These are phyloP conservation scores for Aspergillus ustus DNA, from an alignment of 2,329 filamentous ascomycete species.

Conservation along the genomic window DNA sequence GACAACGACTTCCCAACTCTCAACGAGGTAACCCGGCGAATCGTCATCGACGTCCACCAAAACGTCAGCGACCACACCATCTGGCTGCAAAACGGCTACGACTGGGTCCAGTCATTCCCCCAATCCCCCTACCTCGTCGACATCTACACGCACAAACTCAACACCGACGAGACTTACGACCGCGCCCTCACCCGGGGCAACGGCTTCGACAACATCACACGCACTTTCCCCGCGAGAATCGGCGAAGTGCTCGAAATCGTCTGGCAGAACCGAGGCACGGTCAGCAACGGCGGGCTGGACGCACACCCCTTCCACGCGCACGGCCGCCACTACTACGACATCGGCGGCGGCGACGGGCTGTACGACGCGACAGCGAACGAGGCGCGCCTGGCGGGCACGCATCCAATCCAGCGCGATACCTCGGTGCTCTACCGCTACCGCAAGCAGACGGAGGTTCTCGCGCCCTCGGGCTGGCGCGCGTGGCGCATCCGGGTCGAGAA, in stretches of 20 bases:
- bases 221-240: constrained; percentile 48
- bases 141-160: constrained; percentile 40
- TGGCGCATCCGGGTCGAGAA: constrained; percentile 62
- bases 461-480: constrained; percentile 61
- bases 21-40: constrained; percentile 55
- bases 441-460: constrained; percentile 43
- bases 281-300: constrained; percentile 37
- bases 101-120: constrained; percentile 50
- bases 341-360: constrained; percentile 52
- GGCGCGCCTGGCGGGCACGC: constrained; percentile 41
- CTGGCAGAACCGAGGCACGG: constrained; percentile 42
- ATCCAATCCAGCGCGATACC: constrained; percentile 51
- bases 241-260: constrained; percentile 55
- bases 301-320: constrained; percentile 55
- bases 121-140: constrained; percentile 52
- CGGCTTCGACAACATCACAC: constrained; percentile 49
- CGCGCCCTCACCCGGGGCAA: constrained; percentile 28
- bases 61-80: constrained; percentile 30
- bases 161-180: background rate
- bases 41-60: constrained; percentile 50
- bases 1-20: constrained; percentile 24
- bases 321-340: constrained; percentile 52
- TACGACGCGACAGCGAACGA: constrained; percentile 52
- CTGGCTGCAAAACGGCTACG: constrained; percentile 46
- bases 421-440: constrained; percentile 63